A percentile compares a stretch with the other conserved stretches of the same genome.
Conservation (phyloP, 179 eudicot species). For the Camellia oleifera region DNA sequence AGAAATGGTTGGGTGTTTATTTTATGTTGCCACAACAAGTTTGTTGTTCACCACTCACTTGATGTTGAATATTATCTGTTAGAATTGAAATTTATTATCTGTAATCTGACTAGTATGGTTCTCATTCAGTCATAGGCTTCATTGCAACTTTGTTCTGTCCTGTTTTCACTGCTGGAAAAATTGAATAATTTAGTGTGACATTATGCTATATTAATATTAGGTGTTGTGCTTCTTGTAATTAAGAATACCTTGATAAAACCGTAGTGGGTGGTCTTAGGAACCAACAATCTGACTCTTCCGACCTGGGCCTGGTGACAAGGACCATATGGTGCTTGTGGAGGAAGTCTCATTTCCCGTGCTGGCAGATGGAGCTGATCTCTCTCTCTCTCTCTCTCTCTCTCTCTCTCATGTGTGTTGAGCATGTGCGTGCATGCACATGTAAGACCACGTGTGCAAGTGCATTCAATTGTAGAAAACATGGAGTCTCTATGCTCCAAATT, state of each 20-base stretch:
- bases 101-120: neutral
- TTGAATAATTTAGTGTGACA: neutral
- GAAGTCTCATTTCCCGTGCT: neutral
- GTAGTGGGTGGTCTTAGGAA: too few relatives aligned
- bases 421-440: neutral
- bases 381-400: neutral
- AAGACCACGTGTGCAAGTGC: neutral
- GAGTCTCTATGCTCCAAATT: neutral
- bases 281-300: neutral
- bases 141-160: neutral
- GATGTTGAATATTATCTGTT: neutral
- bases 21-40: neutral
- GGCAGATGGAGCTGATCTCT: slow-evolving; percentile 2
- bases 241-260: neutral
- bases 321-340: neutral
- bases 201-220: neutral
- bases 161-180: neutral
- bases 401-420: neutral
- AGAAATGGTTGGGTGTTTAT: neutral
- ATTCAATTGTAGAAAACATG: neutral
- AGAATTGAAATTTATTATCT: neutral
- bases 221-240: too few relatives aligned
- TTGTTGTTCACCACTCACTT: neutral
- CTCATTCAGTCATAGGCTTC: neutral
- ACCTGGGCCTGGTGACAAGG: neutral